phyloP scores from a whole-genome alignment of 257 asterid species.

The Vinca minor region DNA sequence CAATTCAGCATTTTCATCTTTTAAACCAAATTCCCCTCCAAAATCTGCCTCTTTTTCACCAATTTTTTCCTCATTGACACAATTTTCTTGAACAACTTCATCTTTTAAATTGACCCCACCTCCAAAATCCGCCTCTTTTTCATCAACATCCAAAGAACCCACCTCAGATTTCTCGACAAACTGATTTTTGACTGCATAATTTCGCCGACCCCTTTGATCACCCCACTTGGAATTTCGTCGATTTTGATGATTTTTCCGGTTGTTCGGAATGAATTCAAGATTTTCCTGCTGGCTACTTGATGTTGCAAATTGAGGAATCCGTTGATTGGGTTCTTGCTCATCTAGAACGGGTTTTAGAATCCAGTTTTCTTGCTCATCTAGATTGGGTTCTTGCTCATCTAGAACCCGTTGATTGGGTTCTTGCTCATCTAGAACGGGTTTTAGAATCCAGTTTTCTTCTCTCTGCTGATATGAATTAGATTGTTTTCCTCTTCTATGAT shows the following conservation, averaged over 20 bases:
- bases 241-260: constrained; percentile 14
- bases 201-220: constrained; percentile 14
- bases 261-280: constrained; percentile 5
- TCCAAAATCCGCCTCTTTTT: constrained; percentile 16
- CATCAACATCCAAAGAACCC: constrained; percentile 8
- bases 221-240: constrained; percentile 22
- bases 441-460: background rate
- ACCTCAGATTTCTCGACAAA: constrained; percentile 21
- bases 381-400: constrained; percentile 1
- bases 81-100: constrained; percentile 10
- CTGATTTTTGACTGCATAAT: constrained; percentile 16
- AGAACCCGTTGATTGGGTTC: background rate
- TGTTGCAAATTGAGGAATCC: background rate
- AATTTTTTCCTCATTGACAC: constrained; percentile 8
- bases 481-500: constrained; percentile 9
- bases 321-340: background rate
- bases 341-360: background rate
- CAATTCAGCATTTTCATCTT: constrained; percentile 11
- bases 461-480: constrained; percentile 1
- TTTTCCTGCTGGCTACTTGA: background rate
- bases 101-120: constrained; percentile 14
- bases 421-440: constrained; percentile 1
- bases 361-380: constrained; percentile 3
- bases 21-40: too few species aligned
- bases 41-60: constrained; percentile 16